Evolutionary conservation across 2,329 filamentous ascomycete genomes (phyloP), one percentile per base, ranked within the genome.

Genomic region (Chaetomiaceae sp.): DNA sequence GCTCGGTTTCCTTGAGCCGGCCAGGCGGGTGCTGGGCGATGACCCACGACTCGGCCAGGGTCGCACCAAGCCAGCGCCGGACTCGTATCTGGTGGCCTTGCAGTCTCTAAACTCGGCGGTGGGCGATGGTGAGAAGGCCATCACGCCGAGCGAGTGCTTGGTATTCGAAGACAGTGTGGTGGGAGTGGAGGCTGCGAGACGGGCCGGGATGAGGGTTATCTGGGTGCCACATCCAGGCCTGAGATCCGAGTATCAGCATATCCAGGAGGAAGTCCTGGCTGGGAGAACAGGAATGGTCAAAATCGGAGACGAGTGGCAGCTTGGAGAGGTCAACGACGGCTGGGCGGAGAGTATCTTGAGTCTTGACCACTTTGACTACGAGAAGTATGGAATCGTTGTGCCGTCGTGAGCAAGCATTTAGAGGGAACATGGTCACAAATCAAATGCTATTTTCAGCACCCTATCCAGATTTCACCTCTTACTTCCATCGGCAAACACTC

Each of bases 151-250:
- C 57, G 92, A 97, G 69, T 96, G 92, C 65, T 75, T 97, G 19
- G 92, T 97, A 0, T 96, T 97, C 63, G 92, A 97, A 70, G 93
- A 97, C 67, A 89, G 86, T 34, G 90, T 97, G 3, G 88, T 89
- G 0, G 93, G 93, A 4, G 89, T 96, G 3, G 93, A 97, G 70
- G 82, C 89, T 2, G 92, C 89, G 4, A 76, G 92, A 50, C 81
- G 92, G 58, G 92, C 92, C 0, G 92, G 92, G 0, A 97, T 97
- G 92, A 82, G 91, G 59, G 90, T 93, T 14, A 77, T 95, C 2
- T 97, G 92, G 92, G 85, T 83, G 59, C 92, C 92, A 25, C 90
- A 96, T 70, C 79, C 82, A 1, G 86, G 81, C 61, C 70, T 97
- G 51, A 74, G 85, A 68, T 73, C 79, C 42, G 86, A 92, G 66